phyloP scores from a whole-genome alignment of 805 yeast species.

The Lipomyces chichibuensis region DNA sequence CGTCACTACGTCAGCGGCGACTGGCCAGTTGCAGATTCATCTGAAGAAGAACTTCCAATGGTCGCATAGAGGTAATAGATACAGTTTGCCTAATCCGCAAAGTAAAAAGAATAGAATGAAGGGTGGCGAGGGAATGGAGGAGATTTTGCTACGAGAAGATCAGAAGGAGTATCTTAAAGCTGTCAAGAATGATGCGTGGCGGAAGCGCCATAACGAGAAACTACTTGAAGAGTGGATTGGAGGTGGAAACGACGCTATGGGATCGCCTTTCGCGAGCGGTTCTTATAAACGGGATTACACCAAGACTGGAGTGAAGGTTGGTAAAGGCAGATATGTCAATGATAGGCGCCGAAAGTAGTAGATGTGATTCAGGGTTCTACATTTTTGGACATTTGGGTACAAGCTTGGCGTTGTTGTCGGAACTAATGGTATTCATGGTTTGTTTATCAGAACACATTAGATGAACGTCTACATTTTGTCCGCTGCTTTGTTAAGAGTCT shows the following conservation, averaged over 20 bases:
- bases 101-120: slow-evolving; percentile 68
- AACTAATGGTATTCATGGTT: not conserved
- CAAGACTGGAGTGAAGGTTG: slow-evolving; percentile 71
- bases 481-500: too few relatives aligned
- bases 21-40: slow-evolving; percentile 86
- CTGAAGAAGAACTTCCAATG: slow-evolving; percentile 90
- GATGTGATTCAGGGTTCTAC: not conserved
- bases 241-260: slow-evolving; percentile 79
- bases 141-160: slow-evolving; percentile 84
- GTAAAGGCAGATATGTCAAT: slow-evolving; percentile 81
- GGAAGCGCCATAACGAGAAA: slow-evolving; percentile 81
- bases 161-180: slow-evolving; percentile 92
- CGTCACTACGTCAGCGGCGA: slow-evolving; percentile 53
- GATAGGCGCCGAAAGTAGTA: slow-evolving; percentile 36
- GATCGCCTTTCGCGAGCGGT: slow-evolving; percentile 80
- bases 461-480: too few relatives aligned
- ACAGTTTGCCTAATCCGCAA: slow-evolving; percentile 82
- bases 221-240: slow-evolving; percentile 87
- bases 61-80: slow-evolving; percentile 85
- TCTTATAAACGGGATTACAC: slow-evolving; percentile 55
- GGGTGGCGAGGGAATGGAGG: slow-evolving; percentile 78
- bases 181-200: slow-evolving; percentile 85
- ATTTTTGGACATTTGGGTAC: not conserved
- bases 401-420: slow-evolving; percentile 1
- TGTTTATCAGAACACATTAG: too few relatives aligned